Evolutionary conservation across 2,329 filamentous ascomycete genomes (phyloP).

Genomic region (Tolypocladium ovalisporum): DNA sequence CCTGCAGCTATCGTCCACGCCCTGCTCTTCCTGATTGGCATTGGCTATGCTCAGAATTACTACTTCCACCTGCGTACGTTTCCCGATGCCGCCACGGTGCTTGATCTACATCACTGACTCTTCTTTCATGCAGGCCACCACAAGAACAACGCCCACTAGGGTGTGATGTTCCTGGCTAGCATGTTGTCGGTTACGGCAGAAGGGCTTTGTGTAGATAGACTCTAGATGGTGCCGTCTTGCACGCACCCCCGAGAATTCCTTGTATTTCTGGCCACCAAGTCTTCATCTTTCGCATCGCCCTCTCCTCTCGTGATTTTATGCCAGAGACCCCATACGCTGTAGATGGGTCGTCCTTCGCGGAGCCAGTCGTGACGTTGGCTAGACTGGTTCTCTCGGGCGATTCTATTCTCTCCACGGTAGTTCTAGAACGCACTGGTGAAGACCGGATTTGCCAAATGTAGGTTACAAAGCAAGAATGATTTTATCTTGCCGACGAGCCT

Average conservation of each 20-base stretch:
- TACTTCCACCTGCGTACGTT: slow-evolving; percentile 98
- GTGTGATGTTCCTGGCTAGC: slow-evolving; percentile 8
- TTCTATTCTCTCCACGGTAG: too few relatives aligned
- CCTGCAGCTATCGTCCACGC: slow-evolving; percentile 73
- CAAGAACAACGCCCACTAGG: slow-evolving; percentile 99
- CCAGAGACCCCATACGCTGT: not conserved
- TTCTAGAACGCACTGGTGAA: too few relatives aligned
- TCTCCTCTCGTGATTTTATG: not conserved
- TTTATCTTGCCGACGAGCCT: too few relatives aligned
- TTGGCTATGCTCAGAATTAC: slow-evolving; percentile 97
- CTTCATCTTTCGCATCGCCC: not conserved
- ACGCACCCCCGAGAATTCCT: not conserved
- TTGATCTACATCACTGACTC: slow-evolving; percentile 1
- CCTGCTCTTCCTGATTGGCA: slow-evolving; percentile 62
- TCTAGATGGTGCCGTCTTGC: slow-evolving; percentile 16
- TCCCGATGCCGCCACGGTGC: not conserved
- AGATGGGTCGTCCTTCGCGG: not conserved
- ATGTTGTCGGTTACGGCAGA: slow-evolving; percentile 11
- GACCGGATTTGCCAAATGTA: too few relatives aligned
- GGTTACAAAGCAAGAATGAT: too few relatives aligned
- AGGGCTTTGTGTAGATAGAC: slow-evolving; percentile 31
- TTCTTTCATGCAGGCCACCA: slow-evolving; percentile 66
- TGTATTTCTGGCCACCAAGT: not conserved
- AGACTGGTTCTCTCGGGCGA: too few relatives aligned
- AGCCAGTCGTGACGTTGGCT: too few relatives aligned